Percentiles rank a stretch among this genome's conserved stretches.
These are phyloP conservation scores for Epichloe amarillans DNA, from an alignment of 2,329 filamentous ascomycete species.

Conservation along the genomic window DNA sequence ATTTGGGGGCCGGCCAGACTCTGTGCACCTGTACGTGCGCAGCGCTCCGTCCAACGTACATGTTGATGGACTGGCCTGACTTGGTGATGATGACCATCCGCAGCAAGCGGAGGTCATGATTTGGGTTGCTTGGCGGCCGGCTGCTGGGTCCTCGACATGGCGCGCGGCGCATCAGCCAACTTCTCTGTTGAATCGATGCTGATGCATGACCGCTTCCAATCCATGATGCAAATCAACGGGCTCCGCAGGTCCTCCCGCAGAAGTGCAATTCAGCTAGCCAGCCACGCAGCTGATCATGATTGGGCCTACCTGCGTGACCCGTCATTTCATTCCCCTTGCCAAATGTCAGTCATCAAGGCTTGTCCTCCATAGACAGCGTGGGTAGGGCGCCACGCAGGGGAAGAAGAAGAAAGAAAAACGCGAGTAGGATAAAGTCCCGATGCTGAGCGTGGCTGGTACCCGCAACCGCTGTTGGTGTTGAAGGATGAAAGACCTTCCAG, in stretches of 20 bases:
- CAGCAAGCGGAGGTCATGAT: not conserved
- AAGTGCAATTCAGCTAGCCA: not conserved
- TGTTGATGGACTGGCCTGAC: not conserved
- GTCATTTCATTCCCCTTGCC: not conserved
- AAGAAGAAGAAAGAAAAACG: no score
- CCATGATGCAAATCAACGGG: not conserved
- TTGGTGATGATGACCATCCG: not conserved
- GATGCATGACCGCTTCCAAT: not conserved
- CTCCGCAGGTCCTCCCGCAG: slow-evolving; percentile 1
- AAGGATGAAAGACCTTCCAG: not conserved
- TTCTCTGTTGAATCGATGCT: not conserved
- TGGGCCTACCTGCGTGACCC: not conserved
- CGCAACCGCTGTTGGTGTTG: not conserved
- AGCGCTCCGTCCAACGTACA: not conserved
- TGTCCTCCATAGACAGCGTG: no score
- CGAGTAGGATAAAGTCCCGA: no score
- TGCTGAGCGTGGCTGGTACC: not conserved
- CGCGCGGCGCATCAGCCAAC: not conserved
- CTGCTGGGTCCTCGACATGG: not conserved
- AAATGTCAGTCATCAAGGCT: no score
- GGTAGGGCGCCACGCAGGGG: no score
- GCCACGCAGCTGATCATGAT: slow-evolving; percentile 1
- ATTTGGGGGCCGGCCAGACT: not conserved
- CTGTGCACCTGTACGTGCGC: not conserved
- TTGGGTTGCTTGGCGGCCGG: no score